Base-by-base conservation (phyloP, 495 filamentous ascomycete genomes). In the Podospora fimiseda region DNA sequence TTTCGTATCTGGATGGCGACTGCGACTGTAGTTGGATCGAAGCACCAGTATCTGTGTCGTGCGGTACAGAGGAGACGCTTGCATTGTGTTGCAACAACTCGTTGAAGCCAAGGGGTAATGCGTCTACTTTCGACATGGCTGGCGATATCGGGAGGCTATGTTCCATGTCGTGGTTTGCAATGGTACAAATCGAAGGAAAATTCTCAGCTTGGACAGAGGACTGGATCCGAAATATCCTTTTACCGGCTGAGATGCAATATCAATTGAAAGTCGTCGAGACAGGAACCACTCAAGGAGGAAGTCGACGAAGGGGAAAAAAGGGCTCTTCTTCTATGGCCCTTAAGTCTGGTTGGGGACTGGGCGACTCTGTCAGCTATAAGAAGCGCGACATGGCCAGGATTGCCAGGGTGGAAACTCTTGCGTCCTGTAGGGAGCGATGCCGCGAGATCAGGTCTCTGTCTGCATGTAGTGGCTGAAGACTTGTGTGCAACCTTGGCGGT, bases 41-140 rank as follows among this genome's bases (percentile, higher is more conserved):
- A 15, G 63, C 63, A 22, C 61, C 43, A 23, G 39, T 15, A 2
- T 40, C 16, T 19, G 60, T 3, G 16, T 70, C 58, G 18, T 51
- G 62, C 51, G 64, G 64, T 41, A 41, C 11, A 11, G 65, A 56
- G 13, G 66, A 55, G 24, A 59, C 51, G 20, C 60, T 50, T n/a
- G 74, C 58, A 58, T 76, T 81, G 53, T 80, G 75, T 55, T 76
- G 72, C 36, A 77, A 51, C 33, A 79, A 66, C 37, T 78, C 71
- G 39, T 75, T 63, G 48, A 72, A 70, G 60, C 71, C 68, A 15
- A 70, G 63, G n/a, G 78, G 64, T 42, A 72, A 59, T 18, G 42
- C 18, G 8, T 75, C 75, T 36, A 64, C 47, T 47, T 62, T 67
- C 21, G 71, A 70, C 13, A 64, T 69, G 14, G 64, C 65, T 50